These are phyloP conservation scores for Paragyromitra xinjiangensis DNA, from an alignment of 495 filamentous ascomycete genomes.

Conservation along the genomic window DNA sequence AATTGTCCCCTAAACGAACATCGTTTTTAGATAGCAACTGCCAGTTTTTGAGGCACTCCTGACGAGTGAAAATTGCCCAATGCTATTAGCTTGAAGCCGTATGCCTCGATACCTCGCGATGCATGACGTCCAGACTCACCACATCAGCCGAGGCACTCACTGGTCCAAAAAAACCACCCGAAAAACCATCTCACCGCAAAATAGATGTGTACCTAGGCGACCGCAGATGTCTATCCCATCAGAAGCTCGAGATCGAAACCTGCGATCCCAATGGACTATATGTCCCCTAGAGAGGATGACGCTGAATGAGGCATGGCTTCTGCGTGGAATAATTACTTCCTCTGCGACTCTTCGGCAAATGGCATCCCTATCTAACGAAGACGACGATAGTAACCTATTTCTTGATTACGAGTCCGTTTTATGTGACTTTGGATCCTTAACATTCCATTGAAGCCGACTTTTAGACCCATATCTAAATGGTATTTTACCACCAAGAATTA, in stretches of 20 bases:
- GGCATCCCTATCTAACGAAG: neutral
- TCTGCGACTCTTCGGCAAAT: neutral
- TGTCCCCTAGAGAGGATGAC: neutral
- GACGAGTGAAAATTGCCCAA: neutral
- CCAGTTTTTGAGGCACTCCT: neutral
- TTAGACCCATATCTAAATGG: neutral
- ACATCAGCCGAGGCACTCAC: neutral
- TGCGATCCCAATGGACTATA: neutral
- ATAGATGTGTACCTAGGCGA: neutral
- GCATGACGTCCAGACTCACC: neutral
- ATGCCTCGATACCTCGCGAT: neutral
- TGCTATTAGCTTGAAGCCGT: neutral
- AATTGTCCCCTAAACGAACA: too few species aligned
- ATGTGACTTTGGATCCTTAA: neutral
- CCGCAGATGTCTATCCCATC: neutral
- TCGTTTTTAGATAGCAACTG: too few species aligned
- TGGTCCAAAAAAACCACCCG: too few species aligned
- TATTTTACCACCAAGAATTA: neutral
- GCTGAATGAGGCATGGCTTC: neutral
- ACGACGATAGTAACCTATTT: neutral
- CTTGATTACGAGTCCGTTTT: neutral
- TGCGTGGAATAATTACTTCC: neutral
- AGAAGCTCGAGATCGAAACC: neutral
- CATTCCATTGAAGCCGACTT: neutral
- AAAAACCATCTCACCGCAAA: neutral